Base-by-base conservation (phyloP, 768 basidiomycete species). In the Suillus subaureus region DNA sequence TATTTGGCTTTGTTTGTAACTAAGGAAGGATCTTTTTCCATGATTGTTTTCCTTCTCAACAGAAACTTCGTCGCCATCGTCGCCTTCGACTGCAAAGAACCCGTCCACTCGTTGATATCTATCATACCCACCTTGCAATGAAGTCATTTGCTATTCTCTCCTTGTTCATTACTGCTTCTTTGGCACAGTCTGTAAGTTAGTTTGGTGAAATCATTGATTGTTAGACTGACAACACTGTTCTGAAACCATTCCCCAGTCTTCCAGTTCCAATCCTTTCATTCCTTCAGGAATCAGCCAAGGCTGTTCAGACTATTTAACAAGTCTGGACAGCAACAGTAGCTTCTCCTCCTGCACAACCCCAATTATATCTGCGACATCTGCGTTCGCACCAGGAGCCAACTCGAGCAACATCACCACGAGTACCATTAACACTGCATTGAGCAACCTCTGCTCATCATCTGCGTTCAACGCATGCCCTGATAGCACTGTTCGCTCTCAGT, bases 311-410 rank as follows among this genome's bases (percentile, higher is more conserved):
- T 97, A 87, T 82, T 83, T 96, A 69, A 77, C 65, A 4, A 66
- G 71, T 13, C 82, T 99, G 64, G 88, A 98, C 81, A 74, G 69
- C 51, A 84, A 97, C 78, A 23, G 80, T 2, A 72, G 65, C 56
- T 77, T 98, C 64, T 66, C 78, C 1, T 69, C 82, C 13, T 97
- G 95, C 84, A 85, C 92, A 26, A 71, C 71, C 0, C 74, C 88
- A 13, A 78, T 97, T 72, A 83, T 87, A 67, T 75, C 80, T 28
- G 87, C 90, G 12, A 87, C 91, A 35, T 69, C 83, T 26, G 74
- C 77, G 47, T 93, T 89, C 63, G 76, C 76, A 9, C 83, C 87
- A 3, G 79, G 80, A 60, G 71, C 71, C 64, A 81, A 75, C 74
- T 67, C 80, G 26, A 73, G 81, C 37, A 72, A 76, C 55, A 65